Evolutionary conservation across 441 rosid genomes (phyloP).

Genomic region (Theobroma grandiflorum): DNA sequence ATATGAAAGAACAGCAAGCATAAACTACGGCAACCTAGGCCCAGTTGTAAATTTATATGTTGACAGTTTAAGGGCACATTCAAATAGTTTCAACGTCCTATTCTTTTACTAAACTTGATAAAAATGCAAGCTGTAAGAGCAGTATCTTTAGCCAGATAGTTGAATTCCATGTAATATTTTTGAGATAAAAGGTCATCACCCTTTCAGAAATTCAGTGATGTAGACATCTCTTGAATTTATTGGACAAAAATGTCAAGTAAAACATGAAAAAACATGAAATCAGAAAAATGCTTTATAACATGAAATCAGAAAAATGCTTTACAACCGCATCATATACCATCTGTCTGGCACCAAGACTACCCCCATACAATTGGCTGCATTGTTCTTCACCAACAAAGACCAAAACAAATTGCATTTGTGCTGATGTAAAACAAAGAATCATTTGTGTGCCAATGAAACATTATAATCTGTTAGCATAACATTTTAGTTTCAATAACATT

Average conservation of each 20-base stretch:
- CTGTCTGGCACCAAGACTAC: slow-evolving; percentile 1
- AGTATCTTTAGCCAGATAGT: background rate
- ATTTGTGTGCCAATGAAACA: background rate
- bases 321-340: background rate
- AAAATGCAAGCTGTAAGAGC: background rate
- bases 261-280: background rate
- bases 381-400: background rate
- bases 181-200: background rate
- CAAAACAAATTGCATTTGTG: background rate
- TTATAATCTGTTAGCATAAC: background rate
- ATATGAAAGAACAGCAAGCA: background rate
- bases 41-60: background rate
- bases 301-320: slow-evolving; percentile 7
- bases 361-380: background rate
- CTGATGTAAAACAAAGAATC: slow-evolving; percentile 2
- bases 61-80: background rate
- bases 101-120: background rate
- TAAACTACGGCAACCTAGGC: background rate
- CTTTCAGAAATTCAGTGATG: background rate
- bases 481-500: background rate
- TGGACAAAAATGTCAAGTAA: slow-evolving; percentile 2
- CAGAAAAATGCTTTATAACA: slow-evolving; percentile 13
- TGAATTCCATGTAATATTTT: background rate
- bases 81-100: background rate
- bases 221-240: background rate